These are phyloP conservation scores for Umbelopsis ramanniana DNA, from an alignment of 192 early-diverging fungal species.

Conservation along the genomic window DNA sequence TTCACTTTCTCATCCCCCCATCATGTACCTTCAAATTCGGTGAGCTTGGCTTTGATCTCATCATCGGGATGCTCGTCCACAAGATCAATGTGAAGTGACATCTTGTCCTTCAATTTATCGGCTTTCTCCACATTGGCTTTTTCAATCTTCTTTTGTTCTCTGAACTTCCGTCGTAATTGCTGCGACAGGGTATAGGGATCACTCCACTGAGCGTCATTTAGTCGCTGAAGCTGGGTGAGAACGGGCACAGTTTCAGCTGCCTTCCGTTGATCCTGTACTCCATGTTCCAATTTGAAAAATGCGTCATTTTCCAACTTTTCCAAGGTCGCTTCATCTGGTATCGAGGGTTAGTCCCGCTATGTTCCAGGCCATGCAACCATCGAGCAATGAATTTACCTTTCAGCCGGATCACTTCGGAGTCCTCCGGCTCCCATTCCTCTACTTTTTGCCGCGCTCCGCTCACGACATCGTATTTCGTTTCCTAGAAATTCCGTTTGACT, in stretches of 20 bases:
- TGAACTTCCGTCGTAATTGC: constrained; percentile 69
- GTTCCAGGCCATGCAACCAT: neutral
- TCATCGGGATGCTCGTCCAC: constrained; percentile 58
- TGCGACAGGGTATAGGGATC: constrained; percentile 81
- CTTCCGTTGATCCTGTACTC: constrained; percentile 51
- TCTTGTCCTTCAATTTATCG: constrained; percentile 58
- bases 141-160: constrained; percentile 66
- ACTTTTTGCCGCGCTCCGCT: constrained; percentile 77
- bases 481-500: constrained; percentile 43
- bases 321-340: constrained; percentile 51
- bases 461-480: constrained; percentile 66
- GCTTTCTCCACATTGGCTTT: constrained; percentile 52
- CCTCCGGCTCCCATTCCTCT: constrained; percentile 73
- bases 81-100: constrained; percentile 62
- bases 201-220: constrained; percentile 76
- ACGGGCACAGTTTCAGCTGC: constrained; percentile 48
- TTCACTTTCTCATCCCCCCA: neutral
- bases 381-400: constrained; percentile 44
- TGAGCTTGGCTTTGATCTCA: constrained; percentile 48
- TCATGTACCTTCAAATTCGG: constrained; percentile 55
- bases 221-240: constrained; percentile 62
- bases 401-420: constrained; percentile 66
- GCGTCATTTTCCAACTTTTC: constrained; percentile 52
- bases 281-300: constrained; percentile 68
- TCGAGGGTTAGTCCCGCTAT: constrained; percentile 20